Evolutionary conservation across 1,284 basidiomycete genomes (phyloP).

Genomic region (Caloboletus firmus): DNA sequence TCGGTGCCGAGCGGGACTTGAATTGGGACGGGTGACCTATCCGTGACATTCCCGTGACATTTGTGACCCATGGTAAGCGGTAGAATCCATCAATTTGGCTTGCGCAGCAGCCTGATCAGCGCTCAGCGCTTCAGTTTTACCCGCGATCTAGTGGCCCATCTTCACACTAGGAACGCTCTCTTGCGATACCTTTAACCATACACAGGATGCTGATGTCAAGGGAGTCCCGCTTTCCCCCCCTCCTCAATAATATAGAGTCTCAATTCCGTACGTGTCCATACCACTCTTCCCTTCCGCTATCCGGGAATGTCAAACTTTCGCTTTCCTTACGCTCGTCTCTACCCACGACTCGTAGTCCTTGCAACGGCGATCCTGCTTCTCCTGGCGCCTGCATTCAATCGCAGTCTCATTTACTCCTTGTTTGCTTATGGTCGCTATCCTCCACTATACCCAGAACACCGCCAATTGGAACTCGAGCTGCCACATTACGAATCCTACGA

Average conservation of each 20-base stretch:
- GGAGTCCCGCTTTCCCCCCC: not conserved
- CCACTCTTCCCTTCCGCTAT: not conserved
- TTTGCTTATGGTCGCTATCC: constrained; percentile 23
- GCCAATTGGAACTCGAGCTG: constrained; percentile 13
- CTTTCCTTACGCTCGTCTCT: constrained; percentile 3
- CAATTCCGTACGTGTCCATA: not conserved
- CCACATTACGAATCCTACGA: constrained; percentile 25
- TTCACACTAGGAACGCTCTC: not conserved
- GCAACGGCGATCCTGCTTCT: constrained; percentile 14
- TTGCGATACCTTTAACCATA: not conserved
- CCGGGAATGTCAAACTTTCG: constrained; percentile 6
- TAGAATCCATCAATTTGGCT: not conserved
- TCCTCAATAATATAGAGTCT: not conserved
- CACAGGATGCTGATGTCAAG: not conserved
- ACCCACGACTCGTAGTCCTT: not conserved
- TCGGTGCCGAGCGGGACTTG: no score
- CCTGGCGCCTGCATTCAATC: constrained; percentile 28
- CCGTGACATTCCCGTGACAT: no score
- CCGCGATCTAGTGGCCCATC: no score
- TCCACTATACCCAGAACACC: constrained; percentile 21
- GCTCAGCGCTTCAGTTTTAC: no score
- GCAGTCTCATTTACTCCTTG: constrained; percentile 21
- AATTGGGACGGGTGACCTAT: no score
- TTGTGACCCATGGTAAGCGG: not conserved
- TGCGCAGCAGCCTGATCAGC: not conserved